Evolutionary conservation across 2,329 filamentous ascomycete species (phyloP).

Genomic region (Tolypocladium tropicale): DNA sequence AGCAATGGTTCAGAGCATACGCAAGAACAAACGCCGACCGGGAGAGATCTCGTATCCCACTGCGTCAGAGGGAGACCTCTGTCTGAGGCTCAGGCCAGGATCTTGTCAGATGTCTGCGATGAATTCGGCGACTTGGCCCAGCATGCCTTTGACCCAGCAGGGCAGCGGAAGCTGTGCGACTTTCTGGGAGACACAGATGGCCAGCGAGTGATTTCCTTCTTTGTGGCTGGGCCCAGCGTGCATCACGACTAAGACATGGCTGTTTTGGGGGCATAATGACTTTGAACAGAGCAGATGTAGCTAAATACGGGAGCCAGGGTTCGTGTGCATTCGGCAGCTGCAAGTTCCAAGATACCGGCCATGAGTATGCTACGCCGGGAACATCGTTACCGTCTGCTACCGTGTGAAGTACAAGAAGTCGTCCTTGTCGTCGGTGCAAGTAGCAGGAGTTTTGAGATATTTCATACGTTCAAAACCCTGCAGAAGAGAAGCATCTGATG

Average conservation of each 20-base stretch:
- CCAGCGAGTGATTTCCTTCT: conserved; percentile 17
- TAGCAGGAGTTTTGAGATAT: too few species aligned
- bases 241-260: background rate
- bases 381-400: too few species aligned
- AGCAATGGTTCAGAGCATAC: background rate
- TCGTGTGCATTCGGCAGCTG: too few species aligned
- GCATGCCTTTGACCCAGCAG: conserved; percentile 8
- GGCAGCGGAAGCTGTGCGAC: conserved; percentile 11
- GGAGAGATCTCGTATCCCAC: conserved; percentile 8
- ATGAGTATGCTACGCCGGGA: too few species aligned
- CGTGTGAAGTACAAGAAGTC: too few species aligned
- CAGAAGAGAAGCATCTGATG: too few species aligned
- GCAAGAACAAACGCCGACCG: background rate
- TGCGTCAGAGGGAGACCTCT: conserved; percentile 18
- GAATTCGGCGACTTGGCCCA: conserved; percentile 15
- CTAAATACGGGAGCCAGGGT: too few species aligned
- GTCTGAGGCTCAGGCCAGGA: conserved; percentile 11
- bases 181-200: conserved; percentile 20
- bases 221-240: conserved; percentile 11
- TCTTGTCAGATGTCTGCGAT: conserved; percentile 17
- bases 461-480: too few species aligned
- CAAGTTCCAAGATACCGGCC: too few species aligned
- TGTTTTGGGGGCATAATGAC: too few species aligned
- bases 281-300: background rate
- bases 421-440: too few species aligned